These are phyloP conservation scores for Pleurotus sapidus DNA, from an alignment of 768 basidiomycete genomes.

Conservation along the genomic window DNA sequence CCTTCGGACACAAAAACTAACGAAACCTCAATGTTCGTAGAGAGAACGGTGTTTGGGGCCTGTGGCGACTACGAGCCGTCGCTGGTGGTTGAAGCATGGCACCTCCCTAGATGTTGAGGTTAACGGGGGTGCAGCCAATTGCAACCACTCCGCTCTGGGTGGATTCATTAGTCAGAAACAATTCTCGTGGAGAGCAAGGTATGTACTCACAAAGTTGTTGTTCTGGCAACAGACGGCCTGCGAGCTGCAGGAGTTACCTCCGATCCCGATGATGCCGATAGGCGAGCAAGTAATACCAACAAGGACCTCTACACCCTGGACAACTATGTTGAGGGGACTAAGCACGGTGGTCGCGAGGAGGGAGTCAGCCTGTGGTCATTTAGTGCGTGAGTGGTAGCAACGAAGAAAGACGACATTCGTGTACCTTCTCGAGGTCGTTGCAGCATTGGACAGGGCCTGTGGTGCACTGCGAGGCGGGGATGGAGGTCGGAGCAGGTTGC, in stretches of 20 bases:
- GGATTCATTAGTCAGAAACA: neutral
- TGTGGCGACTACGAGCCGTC: no score
- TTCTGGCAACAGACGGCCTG: neutral
- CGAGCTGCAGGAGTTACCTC: neutral
- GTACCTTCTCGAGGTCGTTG: neutral
- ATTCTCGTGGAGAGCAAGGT: no score
- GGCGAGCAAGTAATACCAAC: neutral
- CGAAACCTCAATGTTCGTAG: no score
- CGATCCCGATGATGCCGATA: neutral
- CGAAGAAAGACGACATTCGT: neutral
- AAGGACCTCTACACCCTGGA: neutral
- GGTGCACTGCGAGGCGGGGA: neutral
- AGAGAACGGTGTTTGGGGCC: no score
- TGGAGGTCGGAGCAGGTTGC: neutral
- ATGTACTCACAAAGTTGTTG: neutral
- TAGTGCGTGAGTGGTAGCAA: no score
- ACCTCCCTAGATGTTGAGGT: neutral
- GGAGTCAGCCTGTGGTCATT: neutral
- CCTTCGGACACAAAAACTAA: no score
- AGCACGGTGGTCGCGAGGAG: neutral
- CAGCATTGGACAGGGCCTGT: neutral
- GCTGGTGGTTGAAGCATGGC: no score
- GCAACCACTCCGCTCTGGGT: neutral
- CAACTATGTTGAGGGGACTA: neutral
- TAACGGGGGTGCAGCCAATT: neutral